Base-by-base conservation (phyloP, 164 flowering plant species). In the Umbellularia californica region DNA sequence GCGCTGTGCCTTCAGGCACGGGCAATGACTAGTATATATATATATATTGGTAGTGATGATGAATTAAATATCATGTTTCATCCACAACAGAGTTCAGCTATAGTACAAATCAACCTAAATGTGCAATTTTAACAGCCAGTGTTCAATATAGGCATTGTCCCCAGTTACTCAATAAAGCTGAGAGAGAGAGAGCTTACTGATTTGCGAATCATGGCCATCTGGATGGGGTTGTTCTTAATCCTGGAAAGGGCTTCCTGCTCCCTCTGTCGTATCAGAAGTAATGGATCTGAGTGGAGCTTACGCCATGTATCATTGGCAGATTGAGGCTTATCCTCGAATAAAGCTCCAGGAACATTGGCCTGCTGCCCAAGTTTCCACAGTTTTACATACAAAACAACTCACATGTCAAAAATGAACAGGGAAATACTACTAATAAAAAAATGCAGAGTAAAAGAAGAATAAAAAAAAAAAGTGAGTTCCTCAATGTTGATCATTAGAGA, bases 281-380 rank as follows among this genome's bases (percentile, higher is more conserved):
- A 80, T 33, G 99, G 99, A 83, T 95, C 99, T 3, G 98, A 87
- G 78, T 93, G 97, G 50, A 94, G 94, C 74, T 95, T 95, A 84
- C 99, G 88, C 98, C 99, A 95, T 2, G 97, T 77, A 85, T 95
- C 99, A 79, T 94, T 92, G 25, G 99, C 91, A 50, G 99, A 93
- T 22, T 92, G 95, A 17, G 94, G 92, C 84, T 89, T 95, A 22
- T 92, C 99, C 77, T 91, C 98, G 73, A 95, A 95, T 64, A 95
- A 81, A 50, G 98, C 98, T 72, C 98, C 99, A 13, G 92, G 98
- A 13, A 62, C 89, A 71, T 84, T 69, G 14, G 86, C 25, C 76
- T 84, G 86, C 83, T 78, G 81, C 82, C 65, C 76, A 70, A 58
- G 35, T 75, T 22, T 28, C 15, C 71, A 69, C 22, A 41, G 35